Evolutionary conservation across 202 grass and related monocot genomes (phyloP), one percentile per base, ranked within the genome.

Genomic region (Schoenoplectus triqueter): DNA sequence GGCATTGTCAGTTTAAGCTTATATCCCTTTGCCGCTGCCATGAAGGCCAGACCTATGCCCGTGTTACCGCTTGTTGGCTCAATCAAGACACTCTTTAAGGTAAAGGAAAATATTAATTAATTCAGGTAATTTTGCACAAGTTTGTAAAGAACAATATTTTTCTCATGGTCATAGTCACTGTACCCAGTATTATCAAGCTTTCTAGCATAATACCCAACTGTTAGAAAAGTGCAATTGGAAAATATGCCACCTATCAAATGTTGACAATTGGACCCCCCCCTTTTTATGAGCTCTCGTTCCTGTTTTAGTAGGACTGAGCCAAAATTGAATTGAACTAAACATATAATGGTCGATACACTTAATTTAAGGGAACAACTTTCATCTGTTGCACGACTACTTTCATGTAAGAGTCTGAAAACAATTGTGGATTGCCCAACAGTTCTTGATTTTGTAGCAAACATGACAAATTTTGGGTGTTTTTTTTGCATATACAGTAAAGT

Each of bases 51-150:
- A 45, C 89, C 92, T 40, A 94, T 92, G 47, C 92, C 89, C 42
- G 92, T 94, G 70, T 94, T 94, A 13, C 92, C 92, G 7, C 92
- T 88, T 2, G 89, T 94, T 20, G 92, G 92, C 84, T 94, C 92
- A 84, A 94, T 92, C 80, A 94, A 75, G n/a, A 94, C 88, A 85
- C 92, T 90, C 92, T 94, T 21, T 61, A 31, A 80, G 44, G 10
- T 42, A 31, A 82, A 73, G 59, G 18, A 10, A 74, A 69, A 78
- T 6, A 49, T 52, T 17, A 79, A 39, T 57, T 8, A 59, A 40
- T 41, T 51, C 21, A 41, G 40, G 6, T 2, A 49, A n/a, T 11
- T 69, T 69, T n/a, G 41, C 54, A 1, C 14, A 80, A 80, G 9
- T 51, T 73, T 51, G 45, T 50, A 73, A 51, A 21, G 8, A 73